These are phyloP conservation scores for Parmelia sp. DNA, from an alignment of 495 filamentous ascomycete genomes.

Conservation along the genomic window DNA sequence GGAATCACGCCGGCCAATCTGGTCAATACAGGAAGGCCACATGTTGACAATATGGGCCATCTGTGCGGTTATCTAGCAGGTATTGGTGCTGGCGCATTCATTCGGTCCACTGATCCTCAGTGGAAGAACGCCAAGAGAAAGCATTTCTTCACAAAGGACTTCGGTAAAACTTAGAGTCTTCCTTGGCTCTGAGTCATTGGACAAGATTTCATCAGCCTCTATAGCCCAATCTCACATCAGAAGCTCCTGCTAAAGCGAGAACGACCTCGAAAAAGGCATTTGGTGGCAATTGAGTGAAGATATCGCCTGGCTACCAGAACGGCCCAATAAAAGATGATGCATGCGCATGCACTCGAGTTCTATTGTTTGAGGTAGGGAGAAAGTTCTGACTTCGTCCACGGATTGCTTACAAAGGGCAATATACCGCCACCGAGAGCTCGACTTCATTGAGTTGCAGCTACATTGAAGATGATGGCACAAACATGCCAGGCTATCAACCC, in stretches of 20 bases:
- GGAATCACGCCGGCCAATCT: not conserved
- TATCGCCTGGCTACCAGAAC: not conserved
- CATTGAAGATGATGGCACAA: not conserved
- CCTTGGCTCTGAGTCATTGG: not conserved
- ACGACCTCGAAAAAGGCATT: not conserved
- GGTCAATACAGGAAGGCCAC: not conserved
- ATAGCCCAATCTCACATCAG: not conserved
- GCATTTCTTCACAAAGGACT: constrained; percentile 12
- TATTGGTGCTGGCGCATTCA: constrained; percentile 33
- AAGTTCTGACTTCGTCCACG: not conserved
- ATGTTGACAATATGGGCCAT: constrained; percentile 66
- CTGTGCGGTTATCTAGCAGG: constrained; percentile 59
- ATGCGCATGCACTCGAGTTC: not conserved
- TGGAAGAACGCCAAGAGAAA: constrained; percentile 17
- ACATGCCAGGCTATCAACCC: not conserved
- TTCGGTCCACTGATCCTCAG: constrained; percentile 14
- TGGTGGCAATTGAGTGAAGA: not conserved
- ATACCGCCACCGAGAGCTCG: not conserved
- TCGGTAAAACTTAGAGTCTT: not conserved
- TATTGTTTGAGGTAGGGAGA: not conserved
- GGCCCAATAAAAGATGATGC: not conserved
- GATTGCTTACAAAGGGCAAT: not conserved
- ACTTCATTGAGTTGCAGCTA: not conserved
- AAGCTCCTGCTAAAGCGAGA: not conserved
- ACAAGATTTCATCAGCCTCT: not conserved